phyloP scores from a whole-genome alignment of 2,329 filamentous ascomycete genomes.

The Domatiomyces globalis region DNA sequence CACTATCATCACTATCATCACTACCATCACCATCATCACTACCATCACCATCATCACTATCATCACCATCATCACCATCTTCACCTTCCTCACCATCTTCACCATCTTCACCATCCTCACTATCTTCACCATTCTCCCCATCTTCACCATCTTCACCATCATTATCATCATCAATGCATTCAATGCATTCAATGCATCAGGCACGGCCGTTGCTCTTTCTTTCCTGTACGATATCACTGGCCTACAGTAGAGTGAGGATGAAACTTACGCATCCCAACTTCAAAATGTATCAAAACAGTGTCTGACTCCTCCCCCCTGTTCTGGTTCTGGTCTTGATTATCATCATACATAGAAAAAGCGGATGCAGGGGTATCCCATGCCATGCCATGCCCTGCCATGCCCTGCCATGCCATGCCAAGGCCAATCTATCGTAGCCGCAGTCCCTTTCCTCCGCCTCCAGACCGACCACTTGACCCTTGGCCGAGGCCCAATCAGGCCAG shows the following conservation, averaged over 20 bases:
- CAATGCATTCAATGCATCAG: not conserved
- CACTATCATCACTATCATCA: too few relatives aligned
- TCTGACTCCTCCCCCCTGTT: not conserved
- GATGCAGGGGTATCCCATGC: not conserved
- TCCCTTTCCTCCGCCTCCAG: not conserved
- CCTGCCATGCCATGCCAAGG: not conserved
- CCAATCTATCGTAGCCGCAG: not conserved
- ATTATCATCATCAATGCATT: not conserved
- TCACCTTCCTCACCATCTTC: too few relatives aligned
- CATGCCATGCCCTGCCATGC: not conserved
- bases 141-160: not conserved
- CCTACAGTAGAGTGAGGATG: not conserved
- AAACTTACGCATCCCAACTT: too few relatives aligned
- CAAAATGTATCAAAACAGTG: not conserved
- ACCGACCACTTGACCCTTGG: too few relatives aligned
- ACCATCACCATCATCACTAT: too few relatives aligned
- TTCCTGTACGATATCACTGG: not conserved
- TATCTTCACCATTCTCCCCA: too few relatives aligned
- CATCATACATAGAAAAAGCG: not conserved
- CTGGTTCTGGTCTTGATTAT: not conserved
- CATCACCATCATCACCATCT: too few relatives aligned
- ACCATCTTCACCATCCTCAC: too few relatives aligned
- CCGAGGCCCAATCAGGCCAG: conserved; percentile 18
- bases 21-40: too few relatives aligned
- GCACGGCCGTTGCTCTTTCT: not conserved